Conservation (phyloP, 2,329 filamentous ascomycete species). For the Diaporthe capsici region DNA sequence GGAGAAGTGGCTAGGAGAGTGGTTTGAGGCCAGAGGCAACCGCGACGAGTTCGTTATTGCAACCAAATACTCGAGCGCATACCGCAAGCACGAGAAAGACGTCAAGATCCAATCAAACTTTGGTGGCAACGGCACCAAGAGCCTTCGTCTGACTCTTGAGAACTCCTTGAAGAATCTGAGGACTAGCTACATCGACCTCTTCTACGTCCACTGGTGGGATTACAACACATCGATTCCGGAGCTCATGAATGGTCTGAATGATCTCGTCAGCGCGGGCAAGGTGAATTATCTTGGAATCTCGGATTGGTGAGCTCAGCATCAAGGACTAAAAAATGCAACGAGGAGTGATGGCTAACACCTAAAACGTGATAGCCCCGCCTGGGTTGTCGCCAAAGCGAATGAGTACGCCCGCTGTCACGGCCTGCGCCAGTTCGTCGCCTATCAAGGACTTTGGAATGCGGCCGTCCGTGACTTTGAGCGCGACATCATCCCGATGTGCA, state of each 20-base stretch:
- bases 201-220: slow-evolving; percentile 63
- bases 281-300: slow-evolving; percentile 58
- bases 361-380: slow-evolving; percentile 49
- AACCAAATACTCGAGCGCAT: slow-evolving; percentile 72
- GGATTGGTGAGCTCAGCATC: slow-evolving; percentile 45
- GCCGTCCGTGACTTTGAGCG: slow-evolving; percentile 65
- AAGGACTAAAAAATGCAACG: too few relatives aligned
- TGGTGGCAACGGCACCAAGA: slow-evolving; percentile 74
- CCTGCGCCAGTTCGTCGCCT: slow-evolving; percentile 55
- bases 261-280: slow-evolving; percentile 57
- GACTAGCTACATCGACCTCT: slow-evolving; percentile 60
- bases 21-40: slow-evolving; percentile 75
- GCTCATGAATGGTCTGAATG: slow-evolving; percentile 58
- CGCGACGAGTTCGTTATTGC: slow-evolving; percentile 77
- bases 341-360: too few relatives aligned
- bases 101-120: slow-evolving; percentile 58
- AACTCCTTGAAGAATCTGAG: slow-evolving; percentile 61
- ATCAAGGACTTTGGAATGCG: slow-evolving; percentile 57
- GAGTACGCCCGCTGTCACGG: slow-evolving; percentile 54
- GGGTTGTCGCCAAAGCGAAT: slow-evolving; percentile 57
- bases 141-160: slow-evolving; percentile 66
- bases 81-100: slow-evolving; percentile 53
- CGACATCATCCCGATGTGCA: slow-evolving; percentile 76
- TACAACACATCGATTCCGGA: slow-evolving; percentile 57
- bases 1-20: slow-evolving; percentile 78